Percentiles rank a stretch among this genome's conserved stretches.
These are phyloP conservation scores for Monosporascus sp. DNA, from an alignment of 2,329 filamentous ascomycete genomes.

Conservation along the genomic window DNA sequence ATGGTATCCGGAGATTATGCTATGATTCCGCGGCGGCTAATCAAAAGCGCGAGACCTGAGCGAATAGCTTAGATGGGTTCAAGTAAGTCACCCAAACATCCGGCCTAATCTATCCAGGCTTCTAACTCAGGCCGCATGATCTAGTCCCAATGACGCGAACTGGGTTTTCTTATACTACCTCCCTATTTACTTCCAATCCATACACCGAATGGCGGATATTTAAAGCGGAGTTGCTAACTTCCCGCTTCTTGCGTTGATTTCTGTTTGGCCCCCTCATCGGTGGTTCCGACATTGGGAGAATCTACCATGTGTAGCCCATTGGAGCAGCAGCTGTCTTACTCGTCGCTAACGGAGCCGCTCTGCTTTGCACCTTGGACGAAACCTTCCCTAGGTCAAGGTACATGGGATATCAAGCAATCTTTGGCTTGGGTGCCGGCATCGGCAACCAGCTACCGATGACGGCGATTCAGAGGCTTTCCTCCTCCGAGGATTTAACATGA, in stretches of 20 bases:
- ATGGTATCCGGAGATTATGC: background rate
- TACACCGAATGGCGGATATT: slow-evolving; percentile 7
- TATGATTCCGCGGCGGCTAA: background rate
- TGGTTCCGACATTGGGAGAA: background rate
- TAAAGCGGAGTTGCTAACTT: slow-evolving; percentile 13
- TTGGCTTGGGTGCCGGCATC: slow-evolving; percentile 7
- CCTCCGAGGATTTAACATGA: slow-evolving; percentile 4
- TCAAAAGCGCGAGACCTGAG: background rate
- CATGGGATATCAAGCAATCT: slow-evolving; percentile 3
- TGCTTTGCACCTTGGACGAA: background rate
- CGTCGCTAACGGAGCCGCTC: background rate
- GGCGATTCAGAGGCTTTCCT: slow-evolving; percentile 6
- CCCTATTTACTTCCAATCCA: slow-evolving; percentile 17
- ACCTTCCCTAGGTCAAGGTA: background rate
- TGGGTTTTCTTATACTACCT: slow-evolving; percentile 9
- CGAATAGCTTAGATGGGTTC: background rate
- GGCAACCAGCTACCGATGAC: slow-evolving; percentile 9
- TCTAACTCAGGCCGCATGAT: too few relatives aligned
- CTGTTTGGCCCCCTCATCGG: background rate
- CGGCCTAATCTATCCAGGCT: too few relatives aligned
- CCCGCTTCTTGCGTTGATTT: slow-evolving; percentile 5
- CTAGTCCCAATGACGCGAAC: too few relatives aligned
- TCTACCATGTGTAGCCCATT: background rate
- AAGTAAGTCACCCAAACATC: background rate
- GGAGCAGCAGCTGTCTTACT: background rate